Percentiles rank a stretch among this genome's conserved stretches.
Conservation (phyloP, 352 stramenopile species). For the Globisporangium sylvaticum region DNA sequence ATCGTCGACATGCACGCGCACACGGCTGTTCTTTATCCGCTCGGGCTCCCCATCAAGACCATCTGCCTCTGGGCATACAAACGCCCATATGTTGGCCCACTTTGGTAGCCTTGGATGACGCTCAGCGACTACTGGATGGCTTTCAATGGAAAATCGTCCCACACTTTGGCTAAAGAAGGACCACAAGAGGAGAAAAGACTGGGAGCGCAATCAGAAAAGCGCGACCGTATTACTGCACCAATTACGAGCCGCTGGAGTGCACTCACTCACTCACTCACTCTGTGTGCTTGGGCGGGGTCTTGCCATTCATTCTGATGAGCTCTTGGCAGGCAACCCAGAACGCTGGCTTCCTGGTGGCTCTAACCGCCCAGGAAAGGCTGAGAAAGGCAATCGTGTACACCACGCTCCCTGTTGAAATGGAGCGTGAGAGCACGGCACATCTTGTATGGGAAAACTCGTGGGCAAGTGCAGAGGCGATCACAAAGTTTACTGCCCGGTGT, state of each 20-base stretch:
- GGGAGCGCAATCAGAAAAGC: neutral
- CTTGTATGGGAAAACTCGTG: no score
- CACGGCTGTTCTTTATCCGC: neutral
- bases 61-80: neutral
- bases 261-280: no score
- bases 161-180: neutral
- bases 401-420: no score
- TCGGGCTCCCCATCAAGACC: neutral
- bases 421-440: no score
- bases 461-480: neutral
- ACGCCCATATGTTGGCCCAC: neutral
- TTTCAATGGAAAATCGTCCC: neutral
- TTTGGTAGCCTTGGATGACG: slow-evolving; percentile 6
- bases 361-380: no score
- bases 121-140: neutral
- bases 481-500: neutral
- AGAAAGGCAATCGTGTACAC: no score
- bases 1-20: no score
- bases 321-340: no score
- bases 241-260: neutral
- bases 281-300: no score
- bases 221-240: neutral
- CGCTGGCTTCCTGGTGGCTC: no score
- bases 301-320: no score
- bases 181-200: neutral